phyloP scores from a whole-genome alignment of 805 yeast species.

The Candida silvatica region DNA sequence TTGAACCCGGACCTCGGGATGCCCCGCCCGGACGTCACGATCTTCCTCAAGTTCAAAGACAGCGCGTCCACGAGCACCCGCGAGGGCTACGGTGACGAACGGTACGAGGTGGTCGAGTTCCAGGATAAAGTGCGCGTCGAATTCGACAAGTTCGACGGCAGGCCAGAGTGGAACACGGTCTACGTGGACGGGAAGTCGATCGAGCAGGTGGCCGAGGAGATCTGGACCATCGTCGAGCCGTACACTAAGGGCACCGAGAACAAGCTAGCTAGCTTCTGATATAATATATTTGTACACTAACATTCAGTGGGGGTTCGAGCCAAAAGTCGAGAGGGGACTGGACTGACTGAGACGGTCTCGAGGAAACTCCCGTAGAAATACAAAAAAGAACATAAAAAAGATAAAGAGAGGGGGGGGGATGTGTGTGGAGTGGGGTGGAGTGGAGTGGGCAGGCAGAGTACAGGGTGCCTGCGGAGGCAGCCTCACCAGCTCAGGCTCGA shows the following conservation, averaged over 20 bases:
- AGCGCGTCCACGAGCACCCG: conserved; percentile 36
- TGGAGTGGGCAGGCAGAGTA: neutral
- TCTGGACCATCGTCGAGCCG: conserved; percentile 30
- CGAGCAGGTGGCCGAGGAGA: conserved; percentile 40
- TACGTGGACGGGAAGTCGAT: conserved; percentile 53
- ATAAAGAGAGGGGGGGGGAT: neutral
- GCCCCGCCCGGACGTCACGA: conserved; percentile 76
- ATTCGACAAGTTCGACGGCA: conserved; percentile 36
- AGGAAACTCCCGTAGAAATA: too few relatives aligned
- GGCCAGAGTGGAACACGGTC: conserved; percentile 33
- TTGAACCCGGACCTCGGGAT: conserved; percentile 73
- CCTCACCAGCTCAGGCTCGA: too few relatives aligned
- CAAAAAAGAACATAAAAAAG: neutral
- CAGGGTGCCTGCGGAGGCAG: neutral
- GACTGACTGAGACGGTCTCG: neutral
- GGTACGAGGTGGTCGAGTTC: conserved; percentile 72
- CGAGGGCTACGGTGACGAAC: conserved; percentile 87
- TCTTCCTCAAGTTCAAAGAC: conserved; percentile 61
- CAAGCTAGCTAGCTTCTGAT: conserved; percentile 1
- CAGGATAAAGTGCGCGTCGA: conserved; percentile 62
- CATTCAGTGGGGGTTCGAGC: too few relatives aligned
- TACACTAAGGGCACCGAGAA: conserved; percentile 2
- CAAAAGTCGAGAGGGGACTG: neutral
- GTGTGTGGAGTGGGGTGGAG: too few relatives aligned
- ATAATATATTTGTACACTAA: neutral